A percentile compares a stretch with the other conserved stretches of the same genome.
Conservation (phyloP, 2,329 filamentous ascomycete species). For the Pseudocercospora vitis region DNA sequence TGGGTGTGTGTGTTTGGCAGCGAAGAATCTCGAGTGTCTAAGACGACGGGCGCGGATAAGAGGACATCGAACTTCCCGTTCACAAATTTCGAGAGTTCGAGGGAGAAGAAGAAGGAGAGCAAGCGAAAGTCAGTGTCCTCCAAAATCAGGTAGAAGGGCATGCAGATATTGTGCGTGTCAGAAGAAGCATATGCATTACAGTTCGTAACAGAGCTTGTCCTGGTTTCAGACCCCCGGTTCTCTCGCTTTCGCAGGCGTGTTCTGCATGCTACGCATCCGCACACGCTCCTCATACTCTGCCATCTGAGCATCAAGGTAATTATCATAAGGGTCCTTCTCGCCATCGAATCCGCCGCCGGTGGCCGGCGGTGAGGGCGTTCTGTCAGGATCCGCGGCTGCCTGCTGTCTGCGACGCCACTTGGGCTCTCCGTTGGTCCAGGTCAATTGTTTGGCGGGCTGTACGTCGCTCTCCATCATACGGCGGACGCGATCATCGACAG, state of each 20-base stretch:
- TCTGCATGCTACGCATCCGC: slow-evolving; percentile 26
- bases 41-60: slow-evolving; percentile 66
- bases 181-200: neutral
- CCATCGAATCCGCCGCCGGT: slow-evolving; percentile 38
- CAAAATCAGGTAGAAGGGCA: slow-evolving; percentile 22
- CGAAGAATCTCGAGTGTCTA: slow-evolving; percentile 56
- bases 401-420: slow-evolving; percentile 24
- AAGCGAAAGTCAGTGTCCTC: slow-evolving; percentile 30
- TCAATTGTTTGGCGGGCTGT: slow-evolving; percentile 36
- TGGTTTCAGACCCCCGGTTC: slow-evolving; percentile 29
- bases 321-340: slow-evolving; percentile 38
- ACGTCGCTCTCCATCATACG: slow-evolving; percentile 42
- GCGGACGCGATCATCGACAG: slow-evolving; percentile 36
- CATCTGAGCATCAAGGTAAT: slow-evolving; percentile 35
- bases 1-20: slow-evolving; percentile 65
- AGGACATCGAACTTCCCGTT: slow-evolving; percentile 67
- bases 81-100: slow-evolving; percentile 48
- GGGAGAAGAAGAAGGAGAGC: slow-evolving; percentile 35
- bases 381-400: slow-evolving; percentile 16
- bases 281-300: slow-evolving; percentile 33
- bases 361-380: slow-evolving; percentile 32
- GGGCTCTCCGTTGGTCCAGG: slow-evolving; percentile 30
- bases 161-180: neutral
- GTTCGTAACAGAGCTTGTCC: neutral
- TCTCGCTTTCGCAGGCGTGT: slow-evolving; percentile 29